Evolutionary conservation across 2,329 filamentous ascomycete genomes (phyloP), one percentile per base, ranked within the genome.

Genomic region (Mycosphaerella arachidis): DNA sequence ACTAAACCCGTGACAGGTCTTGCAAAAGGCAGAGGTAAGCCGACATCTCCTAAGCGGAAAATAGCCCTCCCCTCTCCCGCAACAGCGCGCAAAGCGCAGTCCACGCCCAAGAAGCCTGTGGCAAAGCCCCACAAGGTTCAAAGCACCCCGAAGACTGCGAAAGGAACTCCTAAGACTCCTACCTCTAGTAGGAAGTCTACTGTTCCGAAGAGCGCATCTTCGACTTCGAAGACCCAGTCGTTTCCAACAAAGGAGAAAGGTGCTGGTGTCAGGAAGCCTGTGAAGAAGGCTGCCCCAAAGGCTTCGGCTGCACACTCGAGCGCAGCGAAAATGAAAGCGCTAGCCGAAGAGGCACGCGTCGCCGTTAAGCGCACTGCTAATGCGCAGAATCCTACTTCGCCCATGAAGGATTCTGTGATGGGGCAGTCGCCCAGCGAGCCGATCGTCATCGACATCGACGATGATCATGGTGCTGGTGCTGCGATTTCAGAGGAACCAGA

Each of bases 1-100:
- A 66, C 70, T 71, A 70, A 72, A 70, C 58, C 60, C 53, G 63
- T 58, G 55, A 43, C 63, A 71, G 69, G 66, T 55, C 61, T 57
- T 56, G 66, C 65, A 53, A 68, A 67, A 57, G n/a, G 30, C 24
- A 31, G 16, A 30, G 53, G 53, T 55, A 55, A 55, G 53, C 18
- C 31, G 6, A 10, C 33, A 20, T 43, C 33, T 13, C 53, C 53
- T 1, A 45, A 55, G n/a, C 1, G 16, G 9, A 55, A 24, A 29
- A 33, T 51, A 20, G 35, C 24, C 33, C 33, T 58, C 24, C 30
- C 40, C 13, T 51, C 33, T 33, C 45, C 54, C n/a, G 29, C 45
- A 31, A 51, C 55, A 45, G 40, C 51, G 35, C 48, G 40, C 6
- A 43, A 43, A 24, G 30, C 57, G 48, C 53, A 55, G 55, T 12